Evolutionary conservation across 768 basidiomycete genomes (phyloP).

Genomic region (Nidula microcarpa): DNA sequence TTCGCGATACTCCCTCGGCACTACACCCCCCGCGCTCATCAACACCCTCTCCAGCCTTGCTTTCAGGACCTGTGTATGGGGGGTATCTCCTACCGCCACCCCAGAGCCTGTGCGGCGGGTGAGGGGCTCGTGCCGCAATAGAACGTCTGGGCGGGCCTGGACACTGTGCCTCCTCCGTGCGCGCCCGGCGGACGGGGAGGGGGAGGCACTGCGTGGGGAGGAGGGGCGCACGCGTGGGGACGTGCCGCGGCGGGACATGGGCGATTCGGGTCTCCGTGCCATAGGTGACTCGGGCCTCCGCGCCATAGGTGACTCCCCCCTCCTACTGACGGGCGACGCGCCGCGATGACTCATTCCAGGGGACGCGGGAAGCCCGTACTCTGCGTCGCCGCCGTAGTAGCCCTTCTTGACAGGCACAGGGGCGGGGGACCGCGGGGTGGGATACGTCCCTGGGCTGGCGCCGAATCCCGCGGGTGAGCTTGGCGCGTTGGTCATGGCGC

Average conservation of each 20-base stretch:
- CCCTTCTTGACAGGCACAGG: neutral
- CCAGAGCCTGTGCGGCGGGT: neutral
- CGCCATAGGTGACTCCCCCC: neutral
- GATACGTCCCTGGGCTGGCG: neutral
- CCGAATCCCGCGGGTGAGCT: neutral
- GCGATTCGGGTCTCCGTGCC: neutral
- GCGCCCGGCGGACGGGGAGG: neutral
- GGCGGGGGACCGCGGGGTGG: neutral
- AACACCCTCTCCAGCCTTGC: conserved; percentile 52
- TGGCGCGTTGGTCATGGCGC: neutral
- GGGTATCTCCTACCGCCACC: conserved; percentile 26
- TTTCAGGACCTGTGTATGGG: conserved; percentile 52
- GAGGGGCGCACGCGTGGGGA: neutral
- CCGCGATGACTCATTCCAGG: neutral
- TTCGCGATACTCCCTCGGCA: neutral
- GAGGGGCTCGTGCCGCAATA: neutral
- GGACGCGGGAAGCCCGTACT: neutral
- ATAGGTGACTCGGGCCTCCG: neutral
- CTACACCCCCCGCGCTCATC: conserved; percentile 6
- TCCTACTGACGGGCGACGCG: neutral
- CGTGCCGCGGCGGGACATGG: neutral
- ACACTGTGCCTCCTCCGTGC: neutral
- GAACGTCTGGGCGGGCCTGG: neutral
- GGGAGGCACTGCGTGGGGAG: neutral
- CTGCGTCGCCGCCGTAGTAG: neutral